phyloP scores from a whole-genome alignment of 768 basidiomycete genomes.

The Pholiota microspora region DNA sequence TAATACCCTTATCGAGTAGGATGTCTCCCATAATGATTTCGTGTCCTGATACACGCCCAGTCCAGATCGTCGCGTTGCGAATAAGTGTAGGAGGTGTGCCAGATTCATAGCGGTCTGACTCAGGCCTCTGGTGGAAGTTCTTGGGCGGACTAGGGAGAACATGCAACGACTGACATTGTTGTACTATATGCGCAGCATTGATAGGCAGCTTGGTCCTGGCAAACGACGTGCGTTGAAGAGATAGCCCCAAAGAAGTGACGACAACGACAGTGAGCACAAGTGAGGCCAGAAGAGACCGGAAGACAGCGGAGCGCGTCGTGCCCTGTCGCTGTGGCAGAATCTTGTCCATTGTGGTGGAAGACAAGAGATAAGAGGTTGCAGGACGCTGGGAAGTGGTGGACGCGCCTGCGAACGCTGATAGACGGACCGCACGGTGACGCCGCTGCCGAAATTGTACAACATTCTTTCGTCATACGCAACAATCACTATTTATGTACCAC shows the following conservation, averaged over 20 bases:
- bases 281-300: conserved; percentile 23
- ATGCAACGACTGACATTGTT: conserved; percentile 49
- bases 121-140: conserved; percentile 34
- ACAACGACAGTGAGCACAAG: conserved; percentile 23
- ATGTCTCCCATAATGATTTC: conserved; percentile 60
- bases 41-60: conserved; percentile 49
- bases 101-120: conserved; percentile 60
- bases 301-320: conserved; percentile 10
- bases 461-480: conserved; percentile 16
- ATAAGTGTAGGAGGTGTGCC: conserved; percentile 67
- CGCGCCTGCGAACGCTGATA: conserved; percentile 1
- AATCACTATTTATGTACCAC: too few species aligned
- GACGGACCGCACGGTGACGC: conserved; percentile 7
- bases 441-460: neutral
- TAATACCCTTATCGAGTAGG: conserved; percentile 56
- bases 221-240: conserved; percentile 19
- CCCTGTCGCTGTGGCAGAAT: conserved; percentile 21
- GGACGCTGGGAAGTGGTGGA: neutral
- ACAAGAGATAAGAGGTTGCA: neutral
- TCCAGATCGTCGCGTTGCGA: conserved; percentile 70
- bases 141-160: conserved; percentile 44
- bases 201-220: conserved; percentile 28
- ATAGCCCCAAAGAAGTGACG: conserved; percentile 23
- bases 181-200: conserved; percentile 41
- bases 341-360: conserved; percentile 31